Evolutionary conservation across 257 asterid species (phyloP), one percentile per base, ranked within the genome.

Genomic region (Solanum bukasovii): DNA sequence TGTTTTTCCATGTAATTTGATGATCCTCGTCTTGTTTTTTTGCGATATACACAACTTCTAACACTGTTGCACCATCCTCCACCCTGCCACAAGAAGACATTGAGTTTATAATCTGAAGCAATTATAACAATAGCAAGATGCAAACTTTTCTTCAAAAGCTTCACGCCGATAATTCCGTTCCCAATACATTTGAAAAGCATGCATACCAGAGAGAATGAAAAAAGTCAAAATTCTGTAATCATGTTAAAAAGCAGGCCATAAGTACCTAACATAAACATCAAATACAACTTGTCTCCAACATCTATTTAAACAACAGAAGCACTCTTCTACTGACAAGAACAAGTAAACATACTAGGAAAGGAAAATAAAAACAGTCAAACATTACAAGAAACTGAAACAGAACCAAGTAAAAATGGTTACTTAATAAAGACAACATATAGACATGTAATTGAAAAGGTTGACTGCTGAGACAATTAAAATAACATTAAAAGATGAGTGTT

Each of bases 11-110:
- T 96, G 85, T 88, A 92, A 0, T 44, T 87, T 3, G 99, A 97
- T 8, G 99, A 97, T 86, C 99, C 99, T 34, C 97, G 98, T 10
- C 93, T 96, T 3, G 98, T 95, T 65, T 59, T 94, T 87, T 95
- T 95, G 72, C 99, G 95, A 93, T 91, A 97, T 83, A 93, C 91
- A 87, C 99, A 96, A 10, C 97, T 72, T 87, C 95, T 91, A 67
- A 95, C 71, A 87, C 38, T 93, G 94, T 95, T 96, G 90, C 99
- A 97, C 99, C 99, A 97, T 56, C 99, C 99, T 90, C 99, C 99
- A 88, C 99, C 99, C 99, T 97, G 94, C 82, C 89, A 89, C 83
- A 88, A 87, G 63, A 72, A 49, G 33, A 31, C 72, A 31, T 37
- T 31, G 18, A 16, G 68, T 23, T 46, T 16, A 16, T n/a, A 3